Percentiles rank a stretch among this genome's conserved stretches.
Evolutionary conservation across 371 early-diverging fungal species (phyloP).

Genomic region (Coemansia sp.): DNA sequence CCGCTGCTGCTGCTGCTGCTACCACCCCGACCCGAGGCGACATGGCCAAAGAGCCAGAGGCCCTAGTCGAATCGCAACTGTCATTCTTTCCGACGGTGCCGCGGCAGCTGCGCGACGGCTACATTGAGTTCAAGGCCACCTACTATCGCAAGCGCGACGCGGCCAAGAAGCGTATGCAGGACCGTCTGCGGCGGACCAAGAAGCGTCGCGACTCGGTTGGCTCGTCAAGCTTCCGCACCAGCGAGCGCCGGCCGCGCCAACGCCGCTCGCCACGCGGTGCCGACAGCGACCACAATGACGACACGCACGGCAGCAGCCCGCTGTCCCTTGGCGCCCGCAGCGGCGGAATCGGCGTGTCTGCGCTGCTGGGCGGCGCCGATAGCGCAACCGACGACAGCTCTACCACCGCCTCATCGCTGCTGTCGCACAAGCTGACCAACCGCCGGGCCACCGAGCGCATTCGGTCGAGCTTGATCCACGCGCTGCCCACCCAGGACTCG

Average conservation of each 20-base stretch:
- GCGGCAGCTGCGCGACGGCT: constrained; percentile 52
- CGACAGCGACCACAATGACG: constrained; percentile 5
- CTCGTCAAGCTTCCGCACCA: constrained; percentile 20
- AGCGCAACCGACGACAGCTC: constrained; percentile 51
- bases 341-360: constrained; percentile 1
- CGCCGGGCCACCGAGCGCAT: constrained; percentile 10
- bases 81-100: constrained; percentile 55
- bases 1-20: constrained; percentile 1
- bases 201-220: constrained; percentile 23
- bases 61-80: constrained; percentile 43
- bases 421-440: constrained; percentile 12
- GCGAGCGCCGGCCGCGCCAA: constrained; percentile 33
- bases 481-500: constrained; percentile 35
- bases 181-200: constrained; percentile 33
- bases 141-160: constrained; percentile 52
- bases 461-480: constrained; percentile 29
- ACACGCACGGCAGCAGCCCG: neutral
- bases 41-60: neutral
- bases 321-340: neutral
- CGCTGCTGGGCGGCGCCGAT: constrained; percentile 25
- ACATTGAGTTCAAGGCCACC: constrained; percentile 50
- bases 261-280: constrained; percentile 3
- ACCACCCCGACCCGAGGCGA: neutral
- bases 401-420: constrained; percentile 34
- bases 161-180: constrained; percentile 46